Evolutionary conservation across 257 asterid genomes (phyloP).

Genomic region (Solanum etuberosum): DNA sequence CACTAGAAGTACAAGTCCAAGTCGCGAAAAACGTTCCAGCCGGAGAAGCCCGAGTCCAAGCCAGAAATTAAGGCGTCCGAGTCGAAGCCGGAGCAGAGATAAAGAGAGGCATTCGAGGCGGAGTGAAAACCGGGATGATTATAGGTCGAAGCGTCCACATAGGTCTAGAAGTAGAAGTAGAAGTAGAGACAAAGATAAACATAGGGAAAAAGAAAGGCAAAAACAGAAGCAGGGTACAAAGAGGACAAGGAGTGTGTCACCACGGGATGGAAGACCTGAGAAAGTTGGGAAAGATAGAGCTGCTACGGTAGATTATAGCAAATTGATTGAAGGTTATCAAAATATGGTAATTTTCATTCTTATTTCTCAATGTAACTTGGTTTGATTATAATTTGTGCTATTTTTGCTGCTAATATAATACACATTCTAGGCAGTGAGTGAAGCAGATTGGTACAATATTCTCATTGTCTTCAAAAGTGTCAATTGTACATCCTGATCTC

Average conservation of each 20-base stretch:
- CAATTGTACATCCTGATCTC: neutral
- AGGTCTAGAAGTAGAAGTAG: conserved; percentile 26
- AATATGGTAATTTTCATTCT: conserved; percentile 45
- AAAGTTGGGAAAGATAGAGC: conserved; percentile 7
- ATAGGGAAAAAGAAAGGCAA: conserved; percentile 27
- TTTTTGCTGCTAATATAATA: neutral
- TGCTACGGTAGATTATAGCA: conserved; percentile 37
- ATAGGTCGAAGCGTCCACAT: conserved; percentile 16
- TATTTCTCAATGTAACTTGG: neutral
- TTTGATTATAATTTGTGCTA: neutral
- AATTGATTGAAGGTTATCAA: conserved; percentile 57
- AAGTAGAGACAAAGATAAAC: conserved; percentile 26
- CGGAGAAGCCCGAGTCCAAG: neutral
- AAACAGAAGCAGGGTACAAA: conserved; percentile 24
- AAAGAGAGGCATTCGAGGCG: conserved; percentile 13
- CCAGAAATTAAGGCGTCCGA: neutral
- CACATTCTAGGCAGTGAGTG: neutral
- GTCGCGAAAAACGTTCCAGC: neutral
- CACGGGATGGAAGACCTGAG: neutral
- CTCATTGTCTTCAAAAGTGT: neutral
- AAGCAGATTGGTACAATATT: neutral
- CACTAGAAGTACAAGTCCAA: neutral
- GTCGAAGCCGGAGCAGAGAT: conserved; percentile 20
- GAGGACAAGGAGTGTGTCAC: conserved; percentile 12
- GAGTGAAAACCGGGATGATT: conserved; percentile 18